Base-by-base conservation (phyloP, 192 early-diverging fungal species). In the Entomortierella lignicola region DNA sequence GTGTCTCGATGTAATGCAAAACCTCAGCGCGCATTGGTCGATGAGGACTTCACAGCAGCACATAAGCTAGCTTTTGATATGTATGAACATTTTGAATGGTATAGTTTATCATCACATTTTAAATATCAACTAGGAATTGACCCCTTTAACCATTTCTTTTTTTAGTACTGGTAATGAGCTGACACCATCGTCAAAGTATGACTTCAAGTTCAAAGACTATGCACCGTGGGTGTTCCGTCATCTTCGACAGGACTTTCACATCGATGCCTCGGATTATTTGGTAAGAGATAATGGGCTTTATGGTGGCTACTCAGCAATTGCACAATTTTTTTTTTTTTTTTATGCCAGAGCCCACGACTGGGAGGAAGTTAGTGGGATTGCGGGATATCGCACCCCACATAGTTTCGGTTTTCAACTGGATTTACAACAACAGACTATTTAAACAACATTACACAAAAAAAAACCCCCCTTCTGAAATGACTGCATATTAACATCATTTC, bases 191-290 rank as follows among this genome's bases (percentile, higher is more conserved):
- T 92, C 94, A 20, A 90, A 91, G 58, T 99, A 99, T 84, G 96
- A 99, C 72, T 99, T 98, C 81, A 99, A 99, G 85, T 99, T 99
- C 82, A 99, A 99, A 77, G 98, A 99, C 82, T 98, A 98, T 71
- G 94, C 96, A 13, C 98, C 97, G 2, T 97, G 95, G 96, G 94
- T 97, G 10, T 99, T 99, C 77, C 91, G 96, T 31, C 82, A 89
- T 69, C 89, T 99, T 61, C 86, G 98, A 41, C 93, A 96, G 57
- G 87, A 86, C 8, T 98, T 97, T 81, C 85, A 91, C 31, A 91
- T 99, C 31, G 94, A 97, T 79, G 87, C 96, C 20, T 91, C 92
- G 25, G 96, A 99, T 65, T 99, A 99, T 75, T 79, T 99, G 81
- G 93, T 95, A 84, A 62, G 84, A 39, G 23, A 4, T 21, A 23